A percentile compares a stretch with the other conserved stretches of the same genome.
These are phyloP conservation scores for Thelonectria olida DNA, from an alignment of 2,329 filamentous ascomycete genomes.

Conservation along the genomic window DNA sequence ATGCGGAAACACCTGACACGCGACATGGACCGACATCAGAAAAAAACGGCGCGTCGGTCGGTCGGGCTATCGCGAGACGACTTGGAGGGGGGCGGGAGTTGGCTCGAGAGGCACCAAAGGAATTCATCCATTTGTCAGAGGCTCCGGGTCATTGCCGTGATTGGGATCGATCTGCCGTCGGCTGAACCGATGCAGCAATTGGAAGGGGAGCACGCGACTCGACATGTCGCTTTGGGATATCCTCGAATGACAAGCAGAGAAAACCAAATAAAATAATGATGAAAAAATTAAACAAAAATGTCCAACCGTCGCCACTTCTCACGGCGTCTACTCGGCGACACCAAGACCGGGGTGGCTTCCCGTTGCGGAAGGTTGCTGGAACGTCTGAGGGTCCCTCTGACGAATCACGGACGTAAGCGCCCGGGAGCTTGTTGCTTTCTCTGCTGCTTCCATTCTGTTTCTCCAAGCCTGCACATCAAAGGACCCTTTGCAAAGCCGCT, in stretches of 20 bases:
- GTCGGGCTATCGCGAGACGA: not conserved
- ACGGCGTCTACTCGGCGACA: slow-evolving; percentile 33
- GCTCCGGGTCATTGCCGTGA: slow-evolving; percentile 1
- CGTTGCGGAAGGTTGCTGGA: slow-evolving; percentile 42
- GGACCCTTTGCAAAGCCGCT: slow-evolving; percentile 10
- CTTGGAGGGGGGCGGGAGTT: not conserved
- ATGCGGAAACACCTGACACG: not conserved
- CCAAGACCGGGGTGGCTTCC: slow-evolving; percentile 26
- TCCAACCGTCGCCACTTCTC: slow-evolving; percentile 9
- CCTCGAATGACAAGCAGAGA: not conserved
- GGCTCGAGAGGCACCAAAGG: not conserved
- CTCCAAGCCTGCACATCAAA: too few relatives aligned
- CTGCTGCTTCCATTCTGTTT: not conserved
- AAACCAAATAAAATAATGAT: too few relatives aligned
- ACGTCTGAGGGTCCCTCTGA: slow-evolving; percentile 27
- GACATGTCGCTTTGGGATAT: too few relatives aligned
- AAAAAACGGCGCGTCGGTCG: slow-evolving; percentile 4
- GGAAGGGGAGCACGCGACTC: too few relatives aligned
- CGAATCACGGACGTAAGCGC: slow-evolving; percentile 14
- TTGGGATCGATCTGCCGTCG: not conserved
- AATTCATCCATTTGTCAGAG: not conserved
- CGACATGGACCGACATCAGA: not conserved
- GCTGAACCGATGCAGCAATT: not conserved
- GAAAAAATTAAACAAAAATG: not conserved
- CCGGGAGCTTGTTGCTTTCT: not conserved